phyloP scores from a whole-genome alignment of 202 grass and related monocot genomes.

The Schoenoplectus triqueter region DNA sequence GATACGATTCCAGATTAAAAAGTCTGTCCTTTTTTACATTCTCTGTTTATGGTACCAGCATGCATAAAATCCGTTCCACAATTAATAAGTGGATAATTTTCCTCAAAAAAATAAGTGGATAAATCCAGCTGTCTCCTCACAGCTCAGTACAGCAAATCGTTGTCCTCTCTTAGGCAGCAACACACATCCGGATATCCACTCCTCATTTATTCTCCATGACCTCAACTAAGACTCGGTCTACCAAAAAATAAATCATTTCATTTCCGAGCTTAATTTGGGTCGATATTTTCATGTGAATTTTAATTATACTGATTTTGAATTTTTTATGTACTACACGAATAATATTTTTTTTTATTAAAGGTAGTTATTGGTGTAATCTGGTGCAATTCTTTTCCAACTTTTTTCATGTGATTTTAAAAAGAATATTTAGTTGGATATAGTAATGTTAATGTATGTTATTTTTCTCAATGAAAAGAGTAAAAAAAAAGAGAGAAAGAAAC shows the following conservation, averaged over 20 bases:
- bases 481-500: background rate
- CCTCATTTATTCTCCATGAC: slow-evolving; percentile 22
- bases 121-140: slow-evolving; percentile 41
- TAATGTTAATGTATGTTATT: background rate
- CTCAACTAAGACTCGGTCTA: slow-evolving; percentile 28
- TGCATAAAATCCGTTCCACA: slow-evolving; percentile 8
- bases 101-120: slow-evolving; percentile 31
- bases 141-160: slow-evolving; percentile 37
- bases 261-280: background rate
- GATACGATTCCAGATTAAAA: slow-evolving; percentile 8
- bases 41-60: background rate
- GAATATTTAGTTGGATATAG: background rate
- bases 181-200: slow-evolving; percentile 28
- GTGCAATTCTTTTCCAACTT: background rate
- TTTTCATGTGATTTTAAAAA: background rate
- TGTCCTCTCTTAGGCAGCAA: slow-evolving; percentile 33
- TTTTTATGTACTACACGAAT: background rate
- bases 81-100: background rate
- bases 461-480: background rate
- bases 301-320: background rate
- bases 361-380: too few species aligned
- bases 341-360: background rate
- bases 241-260: background rate
- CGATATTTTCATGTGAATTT: background rate
- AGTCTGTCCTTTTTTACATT: background rate